These are phyloP conservation scores for Microdochium bolleyi DNA, from an alignment of 2,329 filamentous ascomycete species.

Conservation along the genomic window DNA sequence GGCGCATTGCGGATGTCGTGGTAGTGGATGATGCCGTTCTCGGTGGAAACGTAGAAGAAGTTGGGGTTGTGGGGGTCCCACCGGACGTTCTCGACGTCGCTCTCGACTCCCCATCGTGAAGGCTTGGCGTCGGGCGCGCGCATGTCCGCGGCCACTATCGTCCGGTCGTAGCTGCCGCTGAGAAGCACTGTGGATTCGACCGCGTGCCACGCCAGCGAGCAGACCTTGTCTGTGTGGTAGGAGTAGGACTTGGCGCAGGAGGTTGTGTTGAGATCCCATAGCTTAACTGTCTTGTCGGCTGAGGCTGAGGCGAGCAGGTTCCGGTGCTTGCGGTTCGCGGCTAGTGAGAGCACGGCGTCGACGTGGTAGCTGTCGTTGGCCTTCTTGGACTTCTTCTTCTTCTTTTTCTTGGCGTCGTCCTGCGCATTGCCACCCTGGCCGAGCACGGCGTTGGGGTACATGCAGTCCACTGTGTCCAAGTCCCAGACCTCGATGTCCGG, in stretches of 20 bases:
- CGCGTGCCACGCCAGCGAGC: conserved; percentile 89
- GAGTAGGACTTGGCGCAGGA: conserved; percentile 93
- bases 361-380: conserved; percentile 89
- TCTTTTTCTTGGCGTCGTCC: conserved; percentile 64
- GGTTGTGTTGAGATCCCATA: conserved; percentile 91
- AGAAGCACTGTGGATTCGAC: conserved; percentile 80
- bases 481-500: conserved; percentile 99
- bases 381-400: conserved; percentile 84
- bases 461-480: conserved; percentile 88
- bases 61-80: conserved; percentile 94
- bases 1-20: conserved; percentile 78
- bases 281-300: conserved; percentile 93
- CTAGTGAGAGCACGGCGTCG: conserved; percentile 83
- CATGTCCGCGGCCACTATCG: conserved; percentile 93
- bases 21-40: conserved; percentile 85
- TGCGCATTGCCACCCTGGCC: conserved; percentile 58
- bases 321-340: conserved; percentile 86
- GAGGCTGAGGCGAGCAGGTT: conserved; percentile 93
- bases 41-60: conserved; percentile 92
- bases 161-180: conserved; percentile 91
- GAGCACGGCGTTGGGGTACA: conserved; percentile 92
- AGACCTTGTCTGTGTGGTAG: conserved; percentile 97
- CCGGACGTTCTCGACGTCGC: conserved; percentile 83
- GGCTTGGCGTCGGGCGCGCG: conserved; percentile 76
- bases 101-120: conserved; percentile 87